Base-by-base conservation (phyloP, 2,329 filamentous ascomycete genomes). In the Trichoderma gracile region DNA sequence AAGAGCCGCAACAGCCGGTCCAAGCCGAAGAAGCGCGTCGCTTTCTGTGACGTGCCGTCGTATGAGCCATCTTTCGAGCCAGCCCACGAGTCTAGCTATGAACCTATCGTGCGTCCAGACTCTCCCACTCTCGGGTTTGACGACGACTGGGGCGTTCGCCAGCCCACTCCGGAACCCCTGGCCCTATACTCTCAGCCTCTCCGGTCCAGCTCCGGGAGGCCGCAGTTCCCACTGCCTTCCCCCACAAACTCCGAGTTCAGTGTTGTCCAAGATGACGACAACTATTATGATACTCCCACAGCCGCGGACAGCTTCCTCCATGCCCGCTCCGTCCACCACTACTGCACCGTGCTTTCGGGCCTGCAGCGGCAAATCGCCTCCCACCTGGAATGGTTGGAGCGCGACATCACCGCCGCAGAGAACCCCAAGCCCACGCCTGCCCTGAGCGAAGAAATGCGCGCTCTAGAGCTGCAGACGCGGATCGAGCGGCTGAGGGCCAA, bases 101-200 rank as follows among this genome's bases (percentile, higher is more conserved):
- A 84, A 68, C 81, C 82, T 21, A 75, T 80, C 38, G 78, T 85
- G 66, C 82, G 85, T 9, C 85, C 84, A 0, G 85, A 87, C 68
- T 87, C 84, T 3, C 85, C 85, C 1, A 87, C 85, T 0, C 79
- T 87, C 6, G 85, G 85, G 12, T 80, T 84, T 63, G 82, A 83
- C 58, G 81, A 81, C 67, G 81, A 81, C 68, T 75, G 74, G 52
- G 74, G 78, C 14, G 58, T 66, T 49, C 68, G 71, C 12, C 61
- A 52, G 30, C 69, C 69, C 21, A 70, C 66, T 57, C 70, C 69
- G 19, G 73, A 71, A 61, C 69, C 67, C 27, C 60, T 50, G 12
- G 52, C 21, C 38, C 42, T 33, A 12, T 49, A 66, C 27, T 64
- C 66, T 17, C 63, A 67, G 17, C 70, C 66, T 4, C 63, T 67